Base-by-base conservation (phyloP, 2,329 filamentous ascomycete species). In the Aureobasidium sp. region DNA sequence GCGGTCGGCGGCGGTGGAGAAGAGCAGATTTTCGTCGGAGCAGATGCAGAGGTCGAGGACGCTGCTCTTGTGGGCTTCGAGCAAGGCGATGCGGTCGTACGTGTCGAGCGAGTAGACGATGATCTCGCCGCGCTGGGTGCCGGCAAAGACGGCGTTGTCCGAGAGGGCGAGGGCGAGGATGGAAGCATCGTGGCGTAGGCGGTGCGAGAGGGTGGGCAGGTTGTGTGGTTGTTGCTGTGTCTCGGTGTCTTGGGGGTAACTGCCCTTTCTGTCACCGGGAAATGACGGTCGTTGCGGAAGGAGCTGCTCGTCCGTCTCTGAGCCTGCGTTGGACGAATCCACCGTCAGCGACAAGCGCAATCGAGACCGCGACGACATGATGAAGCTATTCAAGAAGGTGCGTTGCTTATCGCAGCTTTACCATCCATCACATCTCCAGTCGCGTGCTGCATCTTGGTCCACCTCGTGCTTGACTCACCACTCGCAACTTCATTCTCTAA, bases 111-210 rank as follows among this genome's bases (percentile, higher is more conserved):
- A 91, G 89, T 91, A 99, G 48, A 92, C 82, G 49, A 95, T 81
- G 64, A 99, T 96, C 77, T 97, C 91, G 64, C 94, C 94, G 65
- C 91, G 89, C 72, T 97, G 91, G 1, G 94, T 92, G 44, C 94
- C 94, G 20, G 93, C 92, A 74, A 91, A 99, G 60, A 99, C 88
- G 71, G 87, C 87, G 52, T 88, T 82, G 57, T 90, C 82, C 62
- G 90, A 91, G 27, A 96, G 85, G 4, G 87, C 90, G 62, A 99
- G 82, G 9, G 91, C 86, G 56, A 99, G 85, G 52, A 95, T 89
- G 2, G 88, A 91, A 73, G 86, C 89, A 70, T 86, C 83, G 72
- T 93, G 89, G 70, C 86, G 82, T 65, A 95, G 83, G 67, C 86
- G 86, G 73, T 95, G 90, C 63, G 87, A 78, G 49, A 91, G 81